These are phyloP conservation scores for Arachis stenosperma DNA, from an alignment of 306 rosid genomes.

Conservation along the genomic window DNA sequence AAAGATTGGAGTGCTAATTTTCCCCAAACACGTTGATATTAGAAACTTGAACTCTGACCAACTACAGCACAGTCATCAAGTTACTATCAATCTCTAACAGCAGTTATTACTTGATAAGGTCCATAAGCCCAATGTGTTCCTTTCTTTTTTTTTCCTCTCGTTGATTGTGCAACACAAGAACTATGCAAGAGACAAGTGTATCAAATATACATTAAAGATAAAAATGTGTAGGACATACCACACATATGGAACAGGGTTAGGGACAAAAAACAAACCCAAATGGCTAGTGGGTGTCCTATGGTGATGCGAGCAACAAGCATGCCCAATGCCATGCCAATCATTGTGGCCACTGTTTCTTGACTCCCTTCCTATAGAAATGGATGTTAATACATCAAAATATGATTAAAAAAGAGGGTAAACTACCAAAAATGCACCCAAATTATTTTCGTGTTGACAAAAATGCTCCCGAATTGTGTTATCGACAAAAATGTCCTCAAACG, in stretches of 20 bases:
- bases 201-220: background rate
- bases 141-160: background rate
- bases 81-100: slow-evolving; percentile 13
- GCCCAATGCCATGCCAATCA: slow-evolving; percentile 90
- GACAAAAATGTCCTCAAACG: too few relatives aligned
- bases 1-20: slow-evolving; percentile 17
- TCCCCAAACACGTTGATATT: slow-evolving; percentile 8
- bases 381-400: slow-evolving; percentile 19
- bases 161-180: slow-evolving; percentile 19
- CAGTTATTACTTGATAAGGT: slow-evolving; percentile 2
- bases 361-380: slow-evolving; percentile 53
- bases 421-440: too few relatives aligned
- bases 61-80: slow-evolving; percentile 1
- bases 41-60: background rate
- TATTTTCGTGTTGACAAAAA: too few relatives aligned
- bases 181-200: background rate
- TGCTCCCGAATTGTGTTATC: too few relatives aligned
- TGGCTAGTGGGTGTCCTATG: slow-evolving; percentile 68
- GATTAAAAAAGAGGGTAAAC: too few relatives aligned
- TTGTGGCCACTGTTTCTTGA: slow-evolving; percentile 72
- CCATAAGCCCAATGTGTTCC: background rate
- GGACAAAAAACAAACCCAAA: slow-evolving; percentile 79
- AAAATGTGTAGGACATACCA: slow-evolving; percentile 53
- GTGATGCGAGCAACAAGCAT: slow-evolving; percentile 87
- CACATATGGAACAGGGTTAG: slow-evolving; percentile 83